phyloP scores from a whole-genome alignment of 2,329 filamentous ascomycete genomes.

The Hypoxylon rubiginosum region DNA sequence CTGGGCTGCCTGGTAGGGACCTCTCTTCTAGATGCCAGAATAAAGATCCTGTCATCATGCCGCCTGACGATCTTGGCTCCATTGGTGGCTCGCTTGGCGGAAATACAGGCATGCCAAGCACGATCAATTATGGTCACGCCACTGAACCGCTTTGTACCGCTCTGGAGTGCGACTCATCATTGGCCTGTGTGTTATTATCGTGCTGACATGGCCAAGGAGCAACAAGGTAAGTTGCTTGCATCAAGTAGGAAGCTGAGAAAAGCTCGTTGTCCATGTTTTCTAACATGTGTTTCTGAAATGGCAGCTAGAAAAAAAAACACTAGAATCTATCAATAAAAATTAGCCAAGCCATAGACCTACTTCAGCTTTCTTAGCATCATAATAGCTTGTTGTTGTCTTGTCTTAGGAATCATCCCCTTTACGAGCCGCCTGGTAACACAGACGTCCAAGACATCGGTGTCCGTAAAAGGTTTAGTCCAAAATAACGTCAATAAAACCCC shows the following conservation, averaged over 20 bases:
- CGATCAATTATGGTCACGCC: conserved; percentile 31
- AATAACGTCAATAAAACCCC: conserved; percentile 26
- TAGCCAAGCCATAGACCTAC: not conserved
- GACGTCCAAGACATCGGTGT: conserved; percentile 15
- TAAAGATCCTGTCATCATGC: conserved; percentile 19
- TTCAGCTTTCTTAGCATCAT: not conserved
- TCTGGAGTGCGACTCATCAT: conserved; percentile 13
- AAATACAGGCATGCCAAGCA: conserved; percentile 25
- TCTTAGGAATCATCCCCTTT: too few species aligned
- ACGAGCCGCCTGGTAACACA: too few species aligned
- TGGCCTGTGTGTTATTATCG: conserved; percentile 28
- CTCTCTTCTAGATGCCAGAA: conserved; percentile 16
- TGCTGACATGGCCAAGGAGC: conserved; percentile 38
- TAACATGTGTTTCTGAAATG: not conserved
- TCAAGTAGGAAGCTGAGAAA: conserved; percentile 29
- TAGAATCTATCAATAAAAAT: too few species aligned
- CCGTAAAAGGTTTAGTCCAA: conserved; percentile 10
- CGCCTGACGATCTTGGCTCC: conserved; percentile 34
- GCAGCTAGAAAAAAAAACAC: too few species aligned
- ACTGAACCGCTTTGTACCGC: conserved; percentile 8
- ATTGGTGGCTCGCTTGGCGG: conserved; percentile 28
- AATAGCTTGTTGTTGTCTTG: too few species aligned
- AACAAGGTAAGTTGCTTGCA: too few species aligned
- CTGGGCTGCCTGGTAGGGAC: not conserved
- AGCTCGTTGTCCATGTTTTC: not conserved